Percentiles rank a stretch among this genome's conserved stretches.
These are phyloP conservation scores for Venturia effusa DNA, from an alignment of 2,329 filamentous ascomycete genomes.

Conservation along the genomic window DNA sequence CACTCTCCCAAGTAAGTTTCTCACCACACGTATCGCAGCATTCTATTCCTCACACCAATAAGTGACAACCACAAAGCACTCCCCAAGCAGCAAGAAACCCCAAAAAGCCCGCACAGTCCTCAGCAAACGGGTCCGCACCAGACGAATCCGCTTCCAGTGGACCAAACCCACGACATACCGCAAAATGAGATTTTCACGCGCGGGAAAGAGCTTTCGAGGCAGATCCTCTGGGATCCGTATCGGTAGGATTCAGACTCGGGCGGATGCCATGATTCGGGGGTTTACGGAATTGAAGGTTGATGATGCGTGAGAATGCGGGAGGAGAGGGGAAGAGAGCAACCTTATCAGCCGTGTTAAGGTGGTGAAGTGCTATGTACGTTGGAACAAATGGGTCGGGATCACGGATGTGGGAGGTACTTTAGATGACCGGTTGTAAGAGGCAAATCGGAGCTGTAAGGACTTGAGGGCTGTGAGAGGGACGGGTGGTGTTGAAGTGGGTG, in stretches of 20 bases:
- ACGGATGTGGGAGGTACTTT: too few species aligned
- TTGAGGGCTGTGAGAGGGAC: too few species aligned
- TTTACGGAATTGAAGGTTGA: background rate
- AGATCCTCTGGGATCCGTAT: background rate
- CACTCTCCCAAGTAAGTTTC: background rate
- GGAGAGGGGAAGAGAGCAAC: background rate
- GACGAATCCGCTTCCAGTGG: background rate
- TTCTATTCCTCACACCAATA: background rate
- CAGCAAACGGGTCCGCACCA: background rate
- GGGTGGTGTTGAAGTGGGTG: too few species aligned
- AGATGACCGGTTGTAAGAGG: too few species aligned
- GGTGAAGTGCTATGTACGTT: too few species aligned
- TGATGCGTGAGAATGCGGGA: too few species aligned
- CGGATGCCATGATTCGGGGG: background rate
- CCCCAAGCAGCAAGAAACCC: background rate
- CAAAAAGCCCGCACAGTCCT: background rate
- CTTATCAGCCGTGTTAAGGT: too few species aligned
- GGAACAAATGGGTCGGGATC: too few species aligned
- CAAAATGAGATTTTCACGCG: background rate
- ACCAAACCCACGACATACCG: background rate
- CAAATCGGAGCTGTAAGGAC: too few species aligned
- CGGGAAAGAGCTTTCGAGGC: background rate
- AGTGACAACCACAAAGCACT: background rate
- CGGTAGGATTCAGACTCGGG: background rate
- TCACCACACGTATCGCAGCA: background rate